Evolutionary conservation across 2,329 filamentous ascomycete genomes (phyloP), one percentile per base, ranked within the genome.

Genomic region (Curvularia lunata): DNA sequence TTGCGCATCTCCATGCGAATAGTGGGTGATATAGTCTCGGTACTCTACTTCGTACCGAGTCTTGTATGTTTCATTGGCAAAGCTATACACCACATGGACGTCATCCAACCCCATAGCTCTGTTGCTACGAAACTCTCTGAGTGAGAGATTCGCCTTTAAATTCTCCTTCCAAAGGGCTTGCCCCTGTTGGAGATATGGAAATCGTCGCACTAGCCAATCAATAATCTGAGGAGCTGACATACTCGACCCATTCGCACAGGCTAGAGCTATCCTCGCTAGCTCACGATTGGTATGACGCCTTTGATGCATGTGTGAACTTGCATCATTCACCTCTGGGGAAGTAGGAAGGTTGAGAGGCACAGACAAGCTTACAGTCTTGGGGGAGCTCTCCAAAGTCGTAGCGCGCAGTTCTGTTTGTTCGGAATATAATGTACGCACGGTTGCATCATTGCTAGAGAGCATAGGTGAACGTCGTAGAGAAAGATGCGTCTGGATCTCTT

Each of bases 161-260:
- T 50, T 63, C 18, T 40, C 64, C 32, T 66, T 56, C 66, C 64
- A 70, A 12, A 18, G n/a, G 1, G 45, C 56, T 2, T 59, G 53
- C 3, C 55, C 55, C 27, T 52, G 52, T 21, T 19, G 37, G 40
- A 69, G 57, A 37, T 52, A 41, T 9, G 61, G 46, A 40, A 69
- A 63, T 9, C n/a, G 54, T 13, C 45, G 38, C 9, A 48, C 48
- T 34, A 64, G 37, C 63, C 63, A 66, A 38, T 54, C 48, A 19
- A 54, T 32, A 9, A 59, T 57, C 18, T 66, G 49, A 21, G 45
- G 40, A 13, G 53, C 43, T 19, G 62, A 63, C 56, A 63, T 47
- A n/a, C 32, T 16, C 16, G 43, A 28, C 12, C 59, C 62, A 21
- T 56, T 46, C 8, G 62, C 59, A 56, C 57, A 54, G n/a, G 56